A percentile compares a stretch with the other conserved stretches of the same genome.
Conservation (phyloP, 2,329 filamentous ascomycete genomes). For the Ambrosiella cleistominuta region DNA sequence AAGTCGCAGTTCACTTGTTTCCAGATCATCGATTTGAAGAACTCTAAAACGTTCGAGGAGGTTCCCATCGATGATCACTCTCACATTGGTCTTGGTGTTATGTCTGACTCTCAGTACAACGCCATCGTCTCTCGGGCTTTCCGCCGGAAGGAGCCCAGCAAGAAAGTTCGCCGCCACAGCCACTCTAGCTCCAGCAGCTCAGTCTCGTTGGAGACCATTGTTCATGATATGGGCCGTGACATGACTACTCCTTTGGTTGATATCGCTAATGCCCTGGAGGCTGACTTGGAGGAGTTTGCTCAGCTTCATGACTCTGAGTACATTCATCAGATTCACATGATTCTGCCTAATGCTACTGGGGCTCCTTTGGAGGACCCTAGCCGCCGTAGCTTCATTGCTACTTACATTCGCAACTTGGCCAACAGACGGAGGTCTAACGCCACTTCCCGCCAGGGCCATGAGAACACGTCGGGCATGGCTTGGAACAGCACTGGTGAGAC, state of each 20-base stretch:
- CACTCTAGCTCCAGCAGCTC: background rate
- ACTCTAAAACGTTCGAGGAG: conserved; percentile 18
- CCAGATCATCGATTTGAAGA: conserved; percentile 52
- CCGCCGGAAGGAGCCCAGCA: background rate
- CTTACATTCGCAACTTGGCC: background rate
- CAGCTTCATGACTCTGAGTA: background rate
- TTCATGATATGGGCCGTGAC: background rate
- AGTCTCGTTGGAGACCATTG: background rate
- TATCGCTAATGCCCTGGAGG: background rate
- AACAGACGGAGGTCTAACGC: background rate
- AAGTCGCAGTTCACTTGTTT: conserved; percentile 47
- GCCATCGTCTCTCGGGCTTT: conserved; percentile 4
- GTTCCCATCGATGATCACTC: conserved; percentile 17
- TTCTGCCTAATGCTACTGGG: background rate
- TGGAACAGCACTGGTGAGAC: conserved; percentile 45
- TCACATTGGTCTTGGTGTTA: background rate
- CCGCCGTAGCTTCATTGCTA: background rate
- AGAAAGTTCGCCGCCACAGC: background rate
- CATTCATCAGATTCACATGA: background rate
- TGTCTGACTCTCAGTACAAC: conserved; percentile 2
- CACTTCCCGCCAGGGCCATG: conserved; percentile 20
- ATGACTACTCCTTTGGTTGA: background rate
- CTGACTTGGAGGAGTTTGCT: background rate
- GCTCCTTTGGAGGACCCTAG: background rate
- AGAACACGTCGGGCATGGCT: conserved; percentile 42